Conservation (phyloP, 768 basidiomycete genomes). For the Lactarius quietus region DNA sequence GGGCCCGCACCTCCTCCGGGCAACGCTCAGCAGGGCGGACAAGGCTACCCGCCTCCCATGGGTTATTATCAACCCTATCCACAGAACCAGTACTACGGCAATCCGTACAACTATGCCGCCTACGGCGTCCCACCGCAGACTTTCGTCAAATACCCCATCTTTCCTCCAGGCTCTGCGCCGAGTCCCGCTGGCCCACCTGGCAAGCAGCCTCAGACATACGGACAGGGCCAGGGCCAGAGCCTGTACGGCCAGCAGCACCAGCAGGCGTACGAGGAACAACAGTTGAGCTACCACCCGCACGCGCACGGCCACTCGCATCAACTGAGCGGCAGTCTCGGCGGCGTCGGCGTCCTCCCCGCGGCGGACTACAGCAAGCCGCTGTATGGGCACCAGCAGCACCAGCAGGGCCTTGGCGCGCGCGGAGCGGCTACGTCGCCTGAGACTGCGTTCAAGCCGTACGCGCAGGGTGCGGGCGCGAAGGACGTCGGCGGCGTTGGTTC, state of each 20-base stretch:
- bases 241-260: constrained; percentile 65
- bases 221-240: constrained; percentile 58
- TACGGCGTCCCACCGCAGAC: constrained; percentile 59
- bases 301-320: constrained; percentile 40
- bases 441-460: constrained; percentile 72
- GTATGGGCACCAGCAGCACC: constrained; percentile 55
- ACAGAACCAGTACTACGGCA: constrained; percentile 73
- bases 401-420: constrained; percentile 56
- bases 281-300: constrained; percentile 53
- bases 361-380: constrained; percentile 44
- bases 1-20: constrained; percentile 54
- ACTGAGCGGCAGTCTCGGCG: constrained; percentile 35
- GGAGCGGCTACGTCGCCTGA: constrained; percentile 62
- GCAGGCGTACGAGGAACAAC: constrained; percentile 48
- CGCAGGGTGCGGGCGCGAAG: constrained; percentile 49
- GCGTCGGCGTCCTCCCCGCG: constrained; percentile 30
- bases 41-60: constrained; percentile 57
- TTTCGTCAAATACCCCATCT: constrained; percentile 72
- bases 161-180: constrained; percentile 62
- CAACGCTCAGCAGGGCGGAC: constrained; percentile 61
- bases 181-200: constrained; percentile 67
- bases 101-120: constrained; percentile 58
- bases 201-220: constrained; percentile 45
- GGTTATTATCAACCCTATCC: constrained; percentile 65
- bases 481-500: constrained; percentile 43